Percentiles rank a stretch among this genome's conserved stretches.
Conservation (phyloP, 2,329 filamentous ascomycete species). For the Diaporthe aspalathi region DNA sequence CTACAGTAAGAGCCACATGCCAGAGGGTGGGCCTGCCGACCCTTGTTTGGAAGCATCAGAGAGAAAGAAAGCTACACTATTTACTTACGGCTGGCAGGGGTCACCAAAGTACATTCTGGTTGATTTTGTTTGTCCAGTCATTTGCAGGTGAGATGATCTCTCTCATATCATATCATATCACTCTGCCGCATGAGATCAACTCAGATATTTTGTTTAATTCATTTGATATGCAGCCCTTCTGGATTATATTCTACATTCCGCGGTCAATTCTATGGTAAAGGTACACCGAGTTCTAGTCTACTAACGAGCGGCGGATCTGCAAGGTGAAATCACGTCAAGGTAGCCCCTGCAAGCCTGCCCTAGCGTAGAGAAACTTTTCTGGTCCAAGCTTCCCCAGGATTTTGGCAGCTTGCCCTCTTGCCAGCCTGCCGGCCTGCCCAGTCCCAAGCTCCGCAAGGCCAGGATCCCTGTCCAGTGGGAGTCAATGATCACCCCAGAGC, state of each 20-base stretch:
- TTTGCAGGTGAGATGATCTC: not conserved
- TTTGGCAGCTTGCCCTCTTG: slow-evolving; percentile 13
- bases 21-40: not conserved
- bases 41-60: not conserved
- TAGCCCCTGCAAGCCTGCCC: slow-evolving; percentile 13
- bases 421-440: not conserved
- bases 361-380: slow-evolving; percentile 31
- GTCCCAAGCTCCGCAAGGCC: slow-evolving; percentile 5
- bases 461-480: slow-evolving; percentile 33
- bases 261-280: too few relatives aligned
- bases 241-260: too few relatives aligned
- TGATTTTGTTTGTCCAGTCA: not conserved
- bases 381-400: slow-evolving; percentile 34
- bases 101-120: not conserved
- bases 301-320: too few relatives aligned
- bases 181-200: too few relatives aligned
- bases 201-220: not conserved
- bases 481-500: slow-evolving; percentile 34
- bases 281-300: too few relatives aligned
- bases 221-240: too few relatives aligned
- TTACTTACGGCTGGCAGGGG: slow-evolving; percentile 10
- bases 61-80: not conserved
- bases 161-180: not conserved
- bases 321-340: not conserved
- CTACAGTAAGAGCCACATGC: not conserved